These are phyloP conservation scores for Bidens hawaiensis DNA, from an alignment of 140 eudicot species.

Conservation along the genomic window DNA sequence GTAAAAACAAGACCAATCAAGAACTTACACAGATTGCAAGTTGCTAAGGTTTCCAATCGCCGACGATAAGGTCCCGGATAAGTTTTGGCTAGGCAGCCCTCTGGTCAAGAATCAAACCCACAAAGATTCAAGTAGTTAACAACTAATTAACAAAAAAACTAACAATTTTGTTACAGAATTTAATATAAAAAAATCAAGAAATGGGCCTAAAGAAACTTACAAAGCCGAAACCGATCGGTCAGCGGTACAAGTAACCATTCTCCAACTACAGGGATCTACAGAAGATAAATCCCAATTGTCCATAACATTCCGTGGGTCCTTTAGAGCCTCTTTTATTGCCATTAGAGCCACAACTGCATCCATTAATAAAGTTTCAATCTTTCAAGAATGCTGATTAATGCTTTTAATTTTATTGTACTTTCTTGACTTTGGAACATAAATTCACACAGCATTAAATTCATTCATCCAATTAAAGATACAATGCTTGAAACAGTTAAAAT, in stretches of 20 bases:
- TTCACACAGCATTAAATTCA: not conserved
- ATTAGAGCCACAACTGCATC: slow-evolving; percentile 91
- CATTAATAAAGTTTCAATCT: not conserved
- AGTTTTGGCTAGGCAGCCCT: slow-evolving; percentile 82
- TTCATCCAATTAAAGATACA: not conserved
- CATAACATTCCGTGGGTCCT: slow-evolving; percentile 81
- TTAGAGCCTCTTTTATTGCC: slow-evolving; percentile 63
- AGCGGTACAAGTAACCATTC: slow-evolving; percentile 81
- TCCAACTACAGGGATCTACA: slow-evolving; percentile 99
- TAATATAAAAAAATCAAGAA: too few relatives aligned
- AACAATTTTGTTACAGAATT: too few relatives aligned
- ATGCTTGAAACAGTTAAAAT: not conserved
- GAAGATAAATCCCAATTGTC: slow-evolving; percentile 92
- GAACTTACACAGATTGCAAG: slow-evolving; percentile 87
- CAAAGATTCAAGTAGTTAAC: not conserved
- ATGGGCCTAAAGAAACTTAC: slow-evolving; percentile 25
- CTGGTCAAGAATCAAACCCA: slow-evolving; percentile 37
- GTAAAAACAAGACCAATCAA: not conserved
- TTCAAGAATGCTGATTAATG: slow-evolving; percentile 10
- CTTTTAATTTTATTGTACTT: not conserved
- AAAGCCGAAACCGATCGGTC: slow-evolving; percentile 86
- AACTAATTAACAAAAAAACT: not conserved
- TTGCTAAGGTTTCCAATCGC: slow-evolving; percentile 85
- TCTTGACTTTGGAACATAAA: not conserved
- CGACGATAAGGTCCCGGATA: slow-evolving; percentile 84